Evolutionary conservation across 2,329 filamentous ascomycete species (phyloP).

Genomic region (Triangularia setosa): DNA sequence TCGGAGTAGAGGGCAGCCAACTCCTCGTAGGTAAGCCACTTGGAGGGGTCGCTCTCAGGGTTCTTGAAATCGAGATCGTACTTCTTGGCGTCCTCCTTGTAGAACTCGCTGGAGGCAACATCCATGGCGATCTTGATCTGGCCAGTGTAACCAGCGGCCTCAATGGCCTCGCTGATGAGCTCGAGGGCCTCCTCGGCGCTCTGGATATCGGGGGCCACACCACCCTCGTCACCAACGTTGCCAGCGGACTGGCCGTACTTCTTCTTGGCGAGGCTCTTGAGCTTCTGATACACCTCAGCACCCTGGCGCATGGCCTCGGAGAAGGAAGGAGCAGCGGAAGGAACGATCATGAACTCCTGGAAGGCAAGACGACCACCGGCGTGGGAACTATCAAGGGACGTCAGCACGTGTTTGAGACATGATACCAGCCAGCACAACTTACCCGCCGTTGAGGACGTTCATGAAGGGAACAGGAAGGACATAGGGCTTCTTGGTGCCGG

Average conservation of each 20-base stretch:
- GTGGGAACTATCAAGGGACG: conserved; percentile 62
- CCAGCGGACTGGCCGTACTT: conserved; percentile 98
- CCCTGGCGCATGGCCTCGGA: conserved; percentile 94
- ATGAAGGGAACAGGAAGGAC: conserved; percentile 88
- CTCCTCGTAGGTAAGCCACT: conserved; percentile 99
- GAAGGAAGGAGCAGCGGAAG: conserved; percentile 81
- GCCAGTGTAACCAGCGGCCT: conserved; percentile 91
- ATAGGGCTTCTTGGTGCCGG: conserved; percentile 87
- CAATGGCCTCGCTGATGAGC: conserved; percentile 91
- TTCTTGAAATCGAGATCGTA: conserved; percentile 99
- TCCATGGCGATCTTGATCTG: conserved; percentile 99
- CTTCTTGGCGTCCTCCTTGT: conserved; percentile 96
- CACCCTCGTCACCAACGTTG: conserved; percentile 99
- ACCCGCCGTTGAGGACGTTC: conserved; percentile 83
- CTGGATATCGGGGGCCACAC: conserved; percentile 98
- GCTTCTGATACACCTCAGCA: conserved; percentile 95
- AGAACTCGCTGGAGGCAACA: conserved; percentile 98
- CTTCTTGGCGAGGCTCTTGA: conserved; percentile 97
- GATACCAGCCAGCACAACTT: conserved; percentile 24
- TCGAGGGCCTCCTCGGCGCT: conserved; percentile 94
- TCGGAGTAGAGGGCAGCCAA: conserved; percentile 87
- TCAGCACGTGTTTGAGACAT: conserved; percentile 31
- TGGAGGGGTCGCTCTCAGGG: conserved; percentile 88
- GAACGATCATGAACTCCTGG: conserved; percentile 96
- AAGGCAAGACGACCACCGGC: conserved; percentile 93